phyloP scores from a whole-genome alignment of 805 yeast species.

The Pichia occidentalis region DNA sequence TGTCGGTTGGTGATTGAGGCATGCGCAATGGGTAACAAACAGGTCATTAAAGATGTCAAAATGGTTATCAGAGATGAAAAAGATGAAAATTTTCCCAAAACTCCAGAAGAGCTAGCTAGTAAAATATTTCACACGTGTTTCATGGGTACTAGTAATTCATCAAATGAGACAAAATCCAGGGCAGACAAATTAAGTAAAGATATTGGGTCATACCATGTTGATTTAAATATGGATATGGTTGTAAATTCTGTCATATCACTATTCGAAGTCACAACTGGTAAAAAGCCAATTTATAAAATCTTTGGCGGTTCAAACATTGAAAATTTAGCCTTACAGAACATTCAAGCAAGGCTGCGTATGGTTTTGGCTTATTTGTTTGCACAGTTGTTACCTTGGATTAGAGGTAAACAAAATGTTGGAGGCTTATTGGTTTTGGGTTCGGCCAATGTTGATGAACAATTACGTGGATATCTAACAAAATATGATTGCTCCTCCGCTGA shows the following conservation, averaged over 20 bases:
- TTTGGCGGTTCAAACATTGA: conserved; percentile 92
- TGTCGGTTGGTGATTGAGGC: conserved; percentile 75
- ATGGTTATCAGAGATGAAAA: conserved; percentile 48
- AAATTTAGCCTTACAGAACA: conserved; percentile 90
- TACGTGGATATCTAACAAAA: conserved; percentile 92
- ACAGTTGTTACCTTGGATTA: conserved; percentile 89
- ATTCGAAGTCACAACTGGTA: conserved; percentile 87
- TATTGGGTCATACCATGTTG: conserved; percentile 86
- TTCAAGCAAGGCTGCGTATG: conserved; percentile 95
- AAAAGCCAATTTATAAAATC: conserved; percentile 78
- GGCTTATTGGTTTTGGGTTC: conserved; percentile 90
- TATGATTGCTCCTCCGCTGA: conserved; percentile 98
- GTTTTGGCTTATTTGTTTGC: conserved; percentile 91
- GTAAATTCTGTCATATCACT: conserved; percentile 68
- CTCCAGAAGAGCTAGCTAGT: conserved; percentile 70
- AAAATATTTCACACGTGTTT: conserved; percentile 81
- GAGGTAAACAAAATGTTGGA: conserved; percentile 59
- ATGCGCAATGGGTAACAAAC: conserved; percentile 58
- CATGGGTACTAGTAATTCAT: conserved; percentile 95
- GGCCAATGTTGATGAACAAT: conserved; percentile 95
- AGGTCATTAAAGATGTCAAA: conserved; percentile 73
- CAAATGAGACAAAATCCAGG: conserved; percentile 75
- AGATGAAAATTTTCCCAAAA: conserved; percentile 46
- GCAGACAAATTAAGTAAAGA: conserved; percentile 68
- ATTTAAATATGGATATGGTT: conserved; percentile 83